Evolutionary conservation across 2,329 filamentous ascomycete species (phyloP).

Genomic region (Penicillium sp.): DNA sequence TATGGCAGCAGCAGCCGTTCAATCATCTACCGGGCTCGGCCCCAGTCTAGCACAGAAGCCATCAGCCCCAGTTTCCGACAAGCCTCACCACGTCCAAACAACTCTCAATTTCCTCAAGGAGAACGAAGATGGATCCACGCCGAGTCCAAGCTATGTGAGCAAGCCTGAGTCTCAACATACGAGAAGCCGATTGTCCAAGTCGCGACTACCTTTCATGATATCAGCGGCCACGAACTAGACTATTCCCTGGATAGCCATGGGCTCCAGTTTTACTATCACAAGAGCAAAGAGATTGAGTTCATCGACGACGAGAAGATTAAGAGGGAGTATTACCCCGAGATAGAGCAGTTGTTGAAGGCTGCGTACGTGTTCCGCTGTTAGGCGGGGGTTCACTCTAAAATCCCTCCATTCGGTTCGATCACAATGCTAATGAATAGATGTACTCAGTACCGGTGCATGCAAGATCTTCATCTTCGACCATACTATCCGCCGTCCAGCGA

Average conservation of each 20-base stretch:
- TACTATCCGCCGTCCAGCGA: conserved; percentile 52
- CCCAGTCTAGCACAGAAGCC: conserved; percentile 24
- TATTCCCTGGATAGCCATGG: conserved; percentile 56
- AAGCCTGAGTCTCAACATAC: conserved; percentile 50
- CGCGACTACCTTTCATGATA: conserved; percentile 50
- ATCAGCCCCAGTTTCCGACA: conserved; percentile 26
- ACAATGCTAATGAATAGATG: neutral
- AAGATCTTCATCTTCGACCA: conserved; percentile 58
- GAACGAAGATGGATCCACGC: conserved; percentile 52
- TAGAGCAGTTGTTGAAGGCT: conserved; percentile 55
- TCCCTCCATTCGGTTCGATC: neutral
- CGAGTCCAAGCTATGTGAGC: conserved; percentile 44
- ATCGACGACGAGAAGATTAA: conserved; percentile 51
- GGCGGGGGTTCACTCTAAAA: neutral
- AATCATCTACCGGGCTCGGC: conserved; percentile 24
- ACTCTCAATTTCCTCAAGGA: conserved; percentile 57
- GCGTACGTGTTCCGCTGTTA: conserved; percentile 33
- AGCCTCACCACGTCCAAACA: conserved; percentile 47
- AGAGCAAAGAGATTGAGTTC: conserved; percentile 47
- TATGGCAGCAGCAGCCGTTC: conserved; percentile 43
- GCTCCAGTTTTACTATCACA: conserved; percentile 53
- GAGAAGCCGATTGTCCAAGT: conserved; percentile 48
- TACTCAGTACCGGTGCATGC: conserved; percentile 48
- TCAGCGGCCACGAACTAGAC: conserved; percentile 50
- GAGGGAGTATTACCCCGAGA: conserved; percentile 54